These are phyloP conservation scores for Penicillium digitatum DNA, from an alignment of 2,329 filamentous ascomycete species.

Conservation along the genomic window DNA sequence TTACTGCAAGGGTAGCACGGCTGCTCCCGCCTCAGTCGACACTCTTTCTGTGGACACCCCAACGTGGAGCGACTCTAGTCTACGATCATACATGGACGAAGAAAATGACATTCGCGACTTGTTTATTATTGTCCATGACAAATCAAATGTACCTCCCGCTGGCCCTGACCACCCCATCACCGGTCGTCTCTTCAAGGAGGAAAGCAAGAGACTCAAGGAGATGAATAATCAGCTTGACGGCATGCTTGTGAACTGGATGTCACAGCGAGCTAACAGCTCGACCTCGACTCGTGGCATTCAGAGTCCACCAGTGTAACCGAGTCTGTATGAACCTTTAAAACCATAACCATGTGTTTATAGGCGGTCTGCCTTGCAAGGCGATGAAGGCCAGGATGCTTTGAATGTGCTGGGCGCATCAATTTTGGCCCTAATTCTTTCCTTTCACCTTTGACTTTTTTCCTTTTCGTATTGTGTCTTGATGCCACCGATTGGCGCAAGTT, in stretches of 20 bases:
- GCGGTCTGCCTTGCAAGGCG: conserved; percentile 2
- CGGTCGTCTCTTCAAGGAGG: conserved; percentile 74
- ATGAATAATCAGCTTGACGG: conserved; percentile 88
- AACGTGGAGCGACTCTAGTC: conserved; percentile 80
- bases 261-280: conserved; percentile 35
- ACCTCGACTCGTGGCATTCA: conserved; percentile 15
- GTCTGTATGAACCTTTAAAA: conserved; percentile 11
- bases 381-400: conserved; percentile 2
- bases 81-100: conserved; percentile 88
- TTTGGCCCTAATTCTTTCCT: conserved; percentile 16
- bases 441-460: conserved; percentile 1
- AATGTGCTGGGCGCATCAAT: conserved; percentile 25
- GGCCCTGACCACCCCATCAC: conserved; percentile 82
- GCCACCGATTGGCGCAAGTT: conserved; percentile 6
- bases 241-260: conserved; percentile 76
- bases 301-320: conserved; percentile 20
- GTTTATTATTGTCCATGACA: conserved; percentile 88
- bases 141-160: conserved; percentile 73
- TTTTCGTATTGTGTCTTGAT: conserved; percentile 13
- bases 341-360: conserved; percentile 14
- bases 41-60: conserved; percentile 55
- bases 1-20: conserved; percentile 34
- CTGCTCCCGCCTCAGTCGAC: conserved; percentile 52
- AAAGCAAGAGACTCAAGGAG: conserved; percentile 78
- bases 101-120: conserved; percentile 84